Conservation (phyloP, 2,329 filamentous ascomycete species). For the Cytospora mali region DNA sequence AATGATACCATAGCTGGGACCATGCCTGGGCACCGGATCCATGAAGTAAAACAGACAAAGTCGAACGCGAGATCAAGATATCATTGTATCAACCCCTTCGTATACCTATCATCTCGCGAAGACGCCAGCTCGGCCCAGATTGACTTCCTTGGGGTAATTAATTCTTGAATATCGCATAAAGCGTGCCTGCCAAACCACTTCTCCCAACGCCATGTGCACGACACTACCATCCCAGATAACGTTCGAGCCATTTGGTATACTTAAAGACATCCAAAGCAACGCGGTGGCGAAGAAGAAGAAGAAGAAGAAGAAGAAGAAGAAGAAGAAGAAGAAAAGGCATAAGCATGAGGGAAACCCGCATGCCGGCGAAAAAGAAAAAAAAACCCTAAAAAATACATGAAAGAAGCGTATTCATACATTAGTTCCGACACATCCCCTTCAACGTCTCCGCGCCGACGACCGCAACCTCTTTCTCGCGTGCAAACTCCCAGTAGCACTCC, state of each 20-base stretch:
- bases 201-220: neutral
- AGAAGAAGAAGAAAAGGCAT: too few relatives aligned
- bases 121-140: neutral
- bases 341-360: neutral
- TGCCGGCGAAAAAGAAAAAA: neutral
- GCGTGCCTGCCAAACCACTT: neutral
- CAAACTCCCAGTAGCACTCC: neutral
- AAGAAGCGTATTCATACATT: neutral
- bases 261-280: neutral
- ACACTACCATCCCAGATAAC: neutral
- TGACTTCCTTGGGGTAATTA: neutral
- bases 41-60: neutral
- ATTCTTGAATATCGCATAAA: neutral
- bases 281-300: too few relatives aligned
- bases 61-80: neutral
- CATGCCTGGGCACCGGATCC: neutral
- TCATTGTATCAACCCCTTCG: neutral
- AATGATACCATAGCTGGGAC: neutral
- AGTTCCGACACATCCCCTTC: slow-evolving; percentile 14
- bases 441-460: slow-evolving; percentile 38
- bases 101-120: neutral
- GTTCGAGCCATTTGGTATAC: neutral
- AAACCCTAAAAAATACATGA: neutral
- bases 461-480: slow-evolving; percentile 37
- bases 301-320: too few relatives aligned